Evolutionary conservation across 306 rosid species (phyloP).

Genomic region (Sicyos baderoa): DNA sequence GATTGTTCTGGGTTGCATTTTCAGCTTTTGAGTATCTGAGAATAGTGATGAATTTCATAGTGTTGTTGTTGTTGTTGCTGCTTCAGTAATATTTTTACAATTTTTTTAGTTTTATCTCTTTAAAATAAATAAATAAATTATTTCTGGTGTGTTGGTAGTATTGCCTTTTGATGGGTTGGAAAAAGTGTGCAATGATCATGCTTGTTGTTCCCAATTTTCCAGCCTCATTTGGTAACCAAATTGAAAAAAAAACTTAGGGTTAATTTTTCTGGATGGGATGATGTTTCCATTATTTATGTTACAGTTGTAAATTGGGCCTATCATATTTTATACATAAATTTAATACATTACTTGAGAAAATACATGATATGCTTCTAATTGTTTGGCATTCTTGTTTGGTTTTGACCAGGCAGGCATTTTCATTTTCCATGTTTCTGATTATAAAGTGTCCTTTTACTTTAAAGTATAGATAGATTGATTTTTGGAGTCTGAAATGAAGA

Average conservation of each 20-base stretch:
- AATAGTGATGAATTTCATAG: neutral
- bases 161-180: neutral
- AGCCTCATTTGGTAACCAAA: neutral
- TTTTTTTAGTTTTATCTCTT: neutral
- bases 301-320: neutral
- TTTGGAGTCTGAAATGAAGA: neutral
- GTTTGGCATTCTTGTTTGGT: neutral
- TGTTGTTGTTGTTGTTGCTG: neutral
- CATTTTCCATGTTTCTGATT: neutral
- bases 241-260: neutral
- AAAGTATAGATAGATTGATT: neutral
- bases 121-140: neutral
- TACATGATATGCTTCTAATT: neutral
- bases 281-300: neutral
- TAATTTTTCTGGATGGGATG: neutral
- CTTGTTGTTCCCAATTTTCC: neutral
- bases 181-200: neutral
- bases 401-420: neutral
- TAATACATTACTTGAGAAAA: neutral
- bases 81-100: slow-evolving; percentile 1
- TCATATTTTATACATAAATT: neutral
- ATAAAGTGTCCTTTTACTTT: neutral
- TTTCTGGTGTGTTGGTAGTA: neutral
- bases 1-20: slow-evolving; percentile 8
- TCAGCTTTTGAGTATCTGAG: neutral